phyloP scores from a whole-genome alignment of 257 asterid species.

The Gynochthodes officinalis region DNA sequence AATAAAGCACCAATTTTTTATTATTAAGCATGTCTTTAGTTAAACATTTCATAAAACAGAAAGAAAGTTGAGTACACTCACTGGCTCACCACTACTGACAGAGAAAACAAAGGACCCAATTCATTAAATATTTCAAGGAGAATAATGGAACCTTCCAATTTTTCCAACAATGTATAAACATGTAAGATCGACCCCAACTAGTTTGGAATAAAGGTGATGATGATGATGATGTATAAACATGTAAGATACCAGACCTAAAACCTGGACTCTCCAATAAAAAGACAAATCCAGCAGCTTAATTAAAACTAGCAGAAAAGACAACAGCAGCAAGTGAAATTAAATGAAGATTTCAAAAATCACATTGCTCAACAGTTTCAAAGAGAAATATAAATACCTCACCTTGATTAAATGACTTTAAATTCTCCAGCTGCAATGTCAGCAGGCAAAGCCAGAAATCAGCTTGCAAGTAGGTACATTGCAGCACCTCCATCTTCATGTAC shows the following conservation, averaged over 20 bases:
- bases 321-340: background rate
- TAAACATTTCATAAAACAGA: background rate
- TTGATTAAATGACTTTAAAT: conserved; percentile 26
- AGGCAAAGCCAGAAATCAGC: conserved; percentile 58
- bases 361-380: conserved; percentile 17
- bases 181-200: too few species aligned
- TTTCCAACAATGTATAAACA: background rate
- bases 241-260: background rate
- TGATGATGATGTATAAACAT: too few species aligned
- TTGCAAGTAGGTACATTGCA: conserved; percentile 57
- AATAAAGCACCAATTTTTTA: background rate
- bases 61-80: background rate
- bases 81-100: background rate
- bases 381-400: conserved; percentile 7
- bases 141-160: background rate
- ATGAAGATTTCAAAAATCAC: conserved; percentile 12
- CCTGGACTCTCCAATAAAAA: background rate
- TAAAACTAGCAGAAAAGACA: background rate
- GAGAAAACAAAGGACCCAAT: background rate
- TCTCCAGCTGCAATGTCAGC: conserved; percentile 43
- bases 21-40: background rate
- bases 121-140: background rate
- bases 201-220: too few species aligned
- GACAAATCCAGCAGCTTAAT: conserved; percentile 1
- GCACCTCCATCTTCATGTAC: conserved; percentile 68